Evolutionary conservation across 2,329 filamentous ascomycete genomes (phyloP), one percentile per base, ranked within the genome.

Genomic region (Fusarium chaquense): DNA sequence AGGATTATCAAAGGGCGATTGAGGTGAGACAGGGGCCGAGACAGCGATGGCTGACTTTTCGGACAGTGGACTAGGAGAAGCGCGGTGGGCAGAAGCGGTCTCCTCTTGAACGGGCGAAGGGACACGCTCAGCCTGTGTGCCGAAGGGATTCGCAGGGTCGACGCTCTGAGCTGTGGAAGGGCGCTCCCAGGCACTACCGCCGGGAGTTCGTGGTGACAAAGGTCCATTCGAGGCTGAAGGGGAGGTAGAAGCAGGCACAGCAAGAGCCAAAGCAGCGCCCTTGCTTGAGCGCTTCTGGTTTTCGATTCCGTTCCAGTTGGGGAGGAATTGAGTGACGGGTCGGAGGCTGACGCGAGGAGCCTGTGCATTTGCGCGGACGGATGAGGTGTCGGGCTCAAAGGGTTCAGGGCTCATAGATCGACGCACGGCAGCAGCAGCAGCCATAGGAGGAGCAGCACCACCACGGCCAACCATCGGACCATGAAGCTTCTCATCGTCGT

Each of bases 311-410:
- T 79, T 79, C 71, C 74, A 86, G 75, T 88, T 89, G 7, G 93
- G 92, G 40, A 93, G 85, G 80, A 97, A 94, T 75, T 96, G 90
- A 41, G 93, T 95, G 50, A 96, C 87, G 4, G 94, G 94, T 51
- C 93, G 91, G 56, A 97, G 85, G 76, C 93, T 97, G 65, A 98
- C 86, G 67, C 91, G 91, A n/a, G 94, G 93, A 45, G 94, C 90
- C 84, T 83, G 67, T 78, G 81, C 67, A 82, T 86, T 71, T 78
- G 82, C 58, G 81, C 79, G 67, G 46, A 65, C 41, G 12, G 69
- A 65, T 11, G 61, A 54, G 15, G 63, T 69, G 24, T 52, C 49
- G 5, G 49, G 24, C 36, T 52, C 65, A 35, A 67, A 60, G 22
- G 53, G 65, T 30, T 67, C 65, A 18, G 66, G 59, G 24, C 67